phyloP scores from a whole-genome alignment of 169 alveolate genomes.

The Toxoplasma gondii region DNA sequence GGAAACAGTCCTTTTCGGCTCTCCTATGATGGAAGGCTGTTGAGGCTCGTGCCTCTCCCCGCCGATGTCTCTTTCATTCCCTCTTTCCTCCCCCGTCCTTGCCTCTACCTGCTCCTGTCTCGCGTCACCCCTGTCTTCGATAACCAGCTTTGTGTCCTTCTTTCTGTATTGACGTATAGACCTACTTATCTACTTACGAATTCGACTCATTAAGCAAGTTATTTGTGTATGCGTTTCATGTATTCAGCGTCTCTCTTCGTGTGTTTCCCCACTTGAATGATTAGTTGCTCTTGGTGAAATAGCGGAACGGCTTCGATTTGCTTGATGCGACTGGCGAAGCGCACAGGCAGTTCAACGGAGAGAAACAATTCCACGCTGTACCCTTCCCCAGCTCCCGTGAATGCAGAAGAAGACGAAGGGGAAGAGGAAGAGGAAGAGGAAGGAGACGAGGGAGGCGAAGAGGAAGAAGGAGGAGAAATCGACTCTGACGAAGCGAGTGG shows the following conservation, averaged over 20 bases:
- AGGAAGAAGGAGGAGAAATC: not conserved
- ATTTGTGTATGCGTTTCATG: no score
- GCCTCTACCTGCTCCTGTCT: not conserved
- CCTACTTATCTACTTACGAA: no score
- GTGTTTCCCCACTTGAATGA: constrained; percentile 21
- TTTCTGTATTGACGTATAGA: no score
- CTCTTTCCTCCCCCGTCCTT: not conserved
- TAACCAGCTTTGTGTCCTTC: no score
- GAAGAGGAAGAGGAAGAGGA: not conserved
- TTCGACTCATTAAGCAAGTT: no score
- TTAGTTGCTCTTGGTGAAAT: constrained; percentile 33
- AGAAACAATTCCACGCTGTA: constrained; percentile 1
- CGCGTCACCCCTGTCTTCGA: no score
- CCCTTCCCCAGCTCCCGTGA: not conserved
- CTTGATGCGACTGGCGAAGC: constrained; percentile 36
- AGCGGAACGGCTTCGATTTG: constrained; percentile 46
- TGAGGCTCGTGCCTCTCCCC: no score
- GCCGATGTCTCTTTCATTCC: not conserved
- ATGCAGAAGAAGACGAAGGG: not conserved
- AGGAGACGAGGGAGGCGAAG: not conserved
- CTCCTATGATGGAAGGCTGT: no score
- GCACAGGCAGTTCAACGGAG: constrained; percentile 43
- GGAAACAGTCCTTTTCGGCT: no score
- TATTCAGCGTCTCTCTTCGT: not conserved
- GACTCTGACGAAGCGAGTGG: no score